Conservation (phyloP, 2,329 filamentous ascomycete genomes). For the Trichophyton rubrum region DNA sequence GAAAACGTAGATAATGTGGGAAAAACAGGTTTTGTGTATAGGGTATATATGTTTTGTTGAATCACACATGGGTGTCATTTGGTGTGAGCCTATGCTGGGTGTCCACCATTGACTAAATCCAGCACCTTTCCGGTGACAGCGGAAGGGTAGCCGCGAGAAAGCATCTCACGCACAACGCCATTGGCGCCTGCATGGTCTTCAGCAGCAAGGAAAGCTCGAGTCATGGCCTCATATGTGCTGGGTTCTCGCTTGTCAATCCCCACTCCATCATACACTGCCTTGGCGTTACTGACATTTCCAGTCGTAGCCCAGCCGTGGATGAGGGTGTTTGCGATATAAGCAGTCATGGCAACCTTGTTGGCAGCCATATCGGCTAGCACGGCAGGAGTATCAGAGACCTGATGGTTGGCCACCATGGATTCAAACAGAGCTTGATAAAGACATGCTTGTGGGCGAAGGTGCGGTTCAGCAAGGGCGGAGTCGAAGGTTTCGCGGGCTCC, state of each 20-base stretch:
- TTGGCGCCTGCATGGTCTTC: constrained; percentile 69
- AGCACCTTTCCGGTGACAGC: constrained; percentile 90
- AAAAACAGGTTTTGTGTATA: neutral
- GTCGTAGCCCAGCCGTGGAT: constrained; percentile 92
- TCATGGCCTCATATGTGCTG: constrained; percentile 98
- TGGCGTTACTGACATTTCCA: constrained; percentile 66
- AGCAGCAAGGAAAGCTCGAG: constrained; percentile 73
- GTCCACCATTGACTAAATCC: constrained; percentile 57
- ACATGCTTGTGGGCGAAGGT: constrained; percentile 63
- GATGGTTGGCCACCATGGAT: constrained; percentile 89
- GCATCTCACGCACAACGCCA: constrained; percentile 74
- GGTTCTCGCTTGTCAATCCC: constrained; percentile 72
- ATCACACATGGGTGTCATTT: neutral
- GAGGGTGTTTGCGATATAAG: constrained; percentile 95
- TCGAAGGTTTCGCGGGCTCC: constrained; percentile 76
- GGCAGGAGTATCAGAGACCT: constrained; percentile 61
- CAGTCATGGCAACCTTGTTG: constrained; percentile 69
- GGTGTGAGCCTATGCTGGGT: constrained; percentile 8
- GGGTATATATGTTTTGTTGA: neutral
- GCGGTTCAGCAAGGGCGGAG: constrained; percentile 54
- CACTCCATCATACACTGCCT: constrained; percentile 67
- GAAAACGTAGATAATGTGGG: neutral
- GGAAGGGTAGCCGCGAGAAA: constrained; percentile 75
- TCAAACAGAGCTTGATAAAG: constrained; percentile 96
- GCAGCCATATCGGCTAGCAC: constrained; percentile 64